These are phyloP conservation scores for Hypoxylon cercidicola DNA, from an alignment of 495 filamentous ascomycete species.

Conservation along the genomic window DNA sequence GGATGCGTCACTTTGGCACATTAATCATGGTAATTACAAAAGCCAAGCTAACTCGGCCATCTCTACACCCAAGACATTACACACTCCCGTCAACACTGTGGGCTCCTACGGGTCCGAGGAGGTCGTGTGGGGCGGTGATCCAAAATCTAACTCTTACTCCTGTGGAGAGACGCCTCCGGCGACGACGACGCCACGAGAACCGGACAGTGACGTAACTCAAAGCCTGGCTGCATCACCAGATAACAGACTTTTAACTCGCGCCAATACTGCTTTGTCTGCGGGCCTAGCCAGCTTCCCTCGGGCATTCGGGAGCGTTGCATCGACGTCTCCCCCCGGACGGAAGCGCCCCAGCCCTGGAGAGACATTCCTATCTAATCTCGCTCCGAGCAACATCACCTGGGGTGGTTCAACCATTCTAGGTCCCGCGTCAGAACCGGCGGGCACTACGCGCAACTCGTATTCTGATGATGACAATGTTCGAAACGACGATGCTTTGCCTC, in stretches of 20 bases:
- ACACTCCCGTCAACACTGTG: slow-evolving; percentile 65
- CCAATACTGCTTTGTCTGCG: slow-evolving; percentile 69
- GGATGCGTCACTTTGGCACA: slow-evolving; percentile 65
- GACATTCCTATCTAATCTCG: slow-evolving; percentile 69
- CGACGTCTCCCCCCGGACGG: slow-evolving; percentile 75
- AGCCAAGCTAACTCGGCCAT: slow-evolving; percentile 61
- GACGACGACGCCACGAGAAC: slow-evolving; percentile 47
- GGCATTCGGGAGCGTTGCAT: slow-evolving; percentile 74
- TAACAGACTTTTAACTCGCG: slow-evolving; percentile 59
- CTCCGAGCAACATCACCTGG: slow-evolving; percentile 72
- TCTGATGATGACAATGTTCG: slow-evolving; percentile 58
- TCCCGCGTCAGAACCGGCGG: slow-evolving; percentile 53
- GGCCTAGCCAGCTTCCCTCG: slow-evolving; percentile 77
- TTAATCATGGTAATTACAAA: slow-evolving; percentile 32
- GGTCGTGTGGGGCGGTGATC: slow-evolving; percentile 58
- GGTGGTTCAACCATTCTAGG: slow-evolving; percentile 68
- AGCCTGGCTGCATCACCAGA: slow-evolving; percentile 80
- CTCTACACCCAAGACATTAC: slow-evolving; percentile 68
- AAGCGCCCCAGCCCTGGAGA: slow-evolving; percentile 76
- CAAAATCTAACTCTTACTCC: slow-evolving; percentile 63
- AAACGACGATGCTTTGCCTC: slow-evolving; percentile 53
- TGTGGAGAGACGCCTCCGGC: slow-evolving; percentile 77
- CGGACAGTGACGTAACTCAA: slow-evolving; percentile 56
- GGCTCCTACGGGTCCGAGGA: slow-evolving; percentile 70
- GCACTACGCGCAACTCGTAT: slow-evolving; percentile 56